phyloP scores from a whole-genome alignment of 2,329 filamentous ascomycete genomes.

The Aspergillus phoenicis region DNA sequence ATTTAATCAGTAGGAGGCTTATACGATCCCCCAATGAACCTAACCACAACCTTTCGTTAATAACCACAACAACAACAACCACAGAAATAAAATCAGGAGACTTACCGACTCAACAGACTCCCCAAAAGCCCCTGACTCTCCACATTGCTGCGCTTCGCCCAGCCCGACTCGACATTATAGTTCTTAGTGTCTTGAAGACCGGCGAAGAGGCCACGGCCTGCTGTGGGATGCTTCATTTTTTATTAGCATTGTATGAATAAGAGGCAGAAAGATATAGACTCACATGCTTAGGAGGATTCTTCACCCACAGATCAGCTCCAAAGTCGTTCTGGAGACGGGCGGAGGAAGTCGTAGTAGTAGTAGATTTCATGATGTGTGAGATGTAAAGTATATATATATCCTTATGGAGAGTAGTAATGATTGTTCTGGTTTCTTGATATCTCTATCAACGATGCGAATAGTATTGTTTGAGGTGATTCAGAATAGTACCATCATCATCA shows the following conservation, averaged over 20 bases:
- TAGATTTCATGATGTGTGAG: not conserved
- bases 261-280: not conserved
- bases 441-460: not conserved
- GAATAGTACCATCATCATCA: too few species aligned
- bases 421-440: not conserved
- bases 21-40: conserved; percentile 1
- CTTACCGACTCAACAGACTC: conserved; percentile 29
- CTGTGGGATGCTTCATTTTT: conserved; percentile 32
- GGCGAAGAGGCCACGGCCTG: conserved; percentile 42
- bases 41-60: not conserved
- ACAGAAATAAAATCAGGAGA: not conserved
- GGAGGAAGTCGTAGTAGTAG: not conserved
- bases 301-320: conserved; percentile 42
- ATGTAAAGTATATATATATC: not conserved
- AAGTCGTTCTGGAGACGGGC: conserved; percentile 37
- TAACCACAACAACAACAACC: too few species aligned
- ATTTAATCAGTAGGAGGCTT: conserved; percentile 2
- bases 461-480: too few species aligned
- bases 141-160: conserved; percentile 33
- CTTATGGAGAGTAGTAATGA: not conserved
- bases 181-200: conserved; percentile 42
- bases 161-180: conserved; percentile 43
- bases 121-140: conserved; percentile 19
- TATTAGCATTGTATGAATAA: not conserved
- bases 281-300: conserved; percentile 25